Base-by-base conservation (phyloP, 2,329 filamentous ascomycete species). In the Xylariaceae sp. region DNA sequence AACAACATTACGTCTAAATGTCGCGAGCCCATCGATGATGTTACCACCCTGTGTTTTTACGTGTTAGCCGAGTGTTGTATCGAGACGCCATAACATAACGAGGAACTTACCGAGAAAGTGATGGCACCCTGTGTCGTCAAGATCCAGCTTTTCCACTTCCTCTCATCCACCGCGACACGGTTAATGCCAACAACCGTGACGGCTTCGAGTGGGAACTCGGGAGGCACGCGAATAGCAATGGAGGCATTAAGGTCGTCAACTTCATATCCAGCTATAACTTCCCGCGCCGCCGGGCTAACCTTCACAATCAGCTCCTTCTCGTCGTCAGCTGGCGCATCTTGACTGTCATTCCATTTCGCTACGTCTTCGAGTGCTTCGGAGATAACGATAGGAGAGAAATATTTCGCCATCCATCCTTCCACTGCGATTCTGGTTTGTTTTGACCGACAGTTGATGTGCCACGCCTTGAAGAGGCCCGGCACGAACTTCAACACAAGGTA, bases 101-200 rank as follows among this genome's bases (percentile, higher is more conserved):
- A 21, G 16, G 40, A 18, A 67, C 76, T 65, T 73, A 83, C 80
- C 58, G 89, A 89, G 67, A 97, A 95, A 40, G 89, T 92, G 64
- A 99, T 96, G 42, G 94, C 90, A 4, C 90, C 92, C 63, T 96
- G 89, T 3, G 89, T 92, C 7, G 86, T 90, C 65, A 89, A 80
- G 57, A 96, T 79, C 92, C 92, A 96, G 57, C 80, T 87, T 70
- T 90, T 86, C 92, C 94, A 99, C 68, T 94, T 95, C 70, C 86
- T 86, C 67, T 97, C 92, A 55, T 85, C 87, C 22, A 96, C 89
- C 0, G 89, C 90, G 1, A 97, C 90, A 12, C 92, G 86, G 63
- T 87, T 89, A 18, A 92, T 75, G 8, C 90, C 86, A 2, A 84
- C 77, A 0, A 97, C 91, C 8, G 81, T 77, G 1, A 95, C 89